Percentiles rank a stretch among this genome's conserved stretches.
Conservation (phyloP, 192 early-diverging fungal genomes). For the Chytriomyces confervae region DNA sequence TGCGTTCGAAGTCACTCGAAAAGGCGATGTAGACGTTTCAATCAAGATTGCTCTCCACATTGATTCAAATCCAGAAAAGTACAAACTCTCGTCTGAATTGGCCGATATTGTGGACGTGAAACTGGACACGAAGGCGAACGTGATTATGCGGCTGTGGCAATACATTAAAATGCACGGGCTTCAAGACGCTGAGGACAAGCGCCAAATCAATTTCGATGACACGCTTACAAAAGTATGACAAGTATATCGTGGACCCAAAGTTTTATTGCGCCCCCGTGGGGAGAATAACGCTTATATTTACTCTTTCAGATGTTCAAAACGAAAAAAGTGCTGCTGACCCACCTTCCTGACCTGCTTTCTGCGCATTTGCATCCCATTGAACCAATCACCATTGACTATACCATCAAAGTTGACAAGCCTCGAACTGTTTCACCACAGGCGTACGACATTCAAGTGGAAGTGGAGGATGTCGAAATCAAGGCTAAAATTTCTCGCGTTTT, state of each 20-base stretch:
- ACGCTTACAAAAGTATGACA: constrained; percentile 66
- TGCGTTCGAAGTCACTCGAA: constrained; percentile 93
- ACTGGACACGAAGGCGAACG: constrained; percentile 70
- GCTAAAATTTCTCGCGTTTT: constrained; percentile 56
- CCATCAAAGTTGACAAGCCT: constrained; percentile 80
- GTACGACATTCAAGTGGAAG: constrained; percentile 92
- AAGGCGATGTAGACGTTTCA: constrained; percentile 83
- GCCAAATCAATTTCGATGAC: constrained; percentile 83
- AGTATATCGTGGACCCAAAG: neutral
- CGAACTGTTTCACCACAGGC: constrained; percentile 76
- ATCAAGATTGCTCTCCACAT: constrained; percentile 80
- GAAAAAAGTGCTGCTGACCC: constrained; percentile 75
- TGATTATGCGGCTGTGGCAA: constrained; percentile 92
- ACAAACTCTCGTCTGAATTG: constrained; percentile 77
- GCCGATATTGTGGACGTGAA: constrained; percentile 79
- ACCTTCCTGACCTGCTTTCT: constrained; percentile 81
- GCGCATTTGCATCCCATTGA: constrained; percentile 78
- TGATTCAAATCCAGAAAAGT: constrained; percentile 76
- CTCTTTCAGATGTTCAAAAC: constrained; percentile 67
- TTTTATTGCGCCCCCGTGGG: neutral
- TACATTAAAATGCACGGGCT: constrained; percentile 93
- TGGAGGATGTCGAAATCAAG: constrained; percentile 73
- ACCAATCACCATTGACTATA: constrained; percentile 90
- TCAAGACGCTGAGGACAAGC: constrained; percentile 89
- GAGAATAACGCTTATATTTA: neutral